Evolutionary conservation across 768 basidiomycete genomes (phyloP), one percentile per base, ranked within the genome.

Genomic region (Tulasnella sp.): DNA sequence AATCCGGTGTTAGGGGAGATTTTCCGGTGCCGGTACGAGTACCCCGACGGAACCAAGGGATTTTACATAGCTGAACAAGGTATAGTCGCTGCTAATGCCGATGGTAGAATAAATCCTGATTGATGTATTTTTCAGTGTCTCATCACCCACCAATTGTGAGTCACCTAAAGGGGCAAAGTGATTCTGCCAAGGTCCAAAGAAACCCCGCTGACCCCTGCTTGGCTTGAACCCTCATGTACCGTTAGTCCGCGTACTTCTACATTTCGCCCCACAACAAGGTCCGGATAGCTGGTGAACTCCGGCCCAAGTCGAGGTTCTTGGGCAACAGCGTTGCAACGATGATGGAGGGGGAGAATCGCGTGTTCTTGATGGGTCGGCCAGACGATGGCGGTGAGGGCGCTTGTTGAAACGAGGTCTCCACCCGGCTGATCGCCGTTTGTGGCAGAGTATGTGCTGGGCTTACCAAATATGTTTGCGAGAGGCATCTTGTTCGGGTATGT

Each of bases 11-110:
- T 99, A 13, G 98, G 98, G 74, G 98, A 99, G 84, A 96, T 98
- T 86, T 99, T 98, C 88, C 90, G 98, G 74, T 99, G 97, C 84
- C 87, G 92, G 79, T 99, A 98, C 83, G 90, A 94, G 84, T 99
- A 99, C 84, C 85, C 90, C 16, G 92, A 98, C 81, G 94, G 93
- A 32, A 91, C 94, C n/a, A 91, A 92, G 78, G 98, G 95, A 0
- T 98, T 94, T 85, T 99, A 96, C 84, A 93, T 99, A 80, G 92
- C 97, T 35, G 97, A 99, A 83, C 97, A 99, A 90, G 95, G 94
- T 89, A 83, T 75, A 85, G 82, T 48, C 2, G 15, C 23, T 20
- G 0, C 35, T 23, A 20, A 23, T 5, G 39, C 35, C 13, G 18
- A 35, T 40, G 94, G 23, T 91, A 78, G 96, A 94, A 0, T 98